Evolutionary conservation across 176 grass and related monocot genomes (phyloP).

Genomic region (Lolium multiflorum): DNA sequence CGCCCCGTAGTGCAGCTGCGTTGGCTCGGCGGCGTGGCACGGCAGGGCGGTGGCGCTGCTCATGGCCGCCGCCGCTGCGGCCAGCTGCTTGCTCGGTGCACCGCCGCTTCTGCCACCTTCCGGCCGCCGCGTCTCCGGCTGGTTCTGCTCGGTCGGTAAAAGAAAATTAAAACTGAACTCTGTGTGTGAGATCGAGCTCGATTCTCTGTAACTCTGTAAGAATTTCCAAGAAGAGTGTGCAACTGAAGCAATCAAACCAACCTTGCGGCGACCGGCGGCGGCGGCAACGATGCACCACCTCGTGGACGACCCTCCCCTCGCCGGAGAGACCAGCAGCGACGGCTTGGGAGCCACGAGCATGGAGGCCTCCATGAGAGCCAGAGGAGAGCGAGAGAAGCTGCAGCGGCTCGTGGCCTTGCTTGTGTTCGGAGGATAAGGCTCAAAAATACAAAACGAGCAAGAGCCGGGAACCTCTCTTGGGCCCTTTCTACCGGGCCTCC

Average conservation of each 20-base stretch:
- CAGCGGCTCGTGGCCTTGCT: too few relatives aligned
- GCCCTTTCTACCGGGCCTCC: neutral
- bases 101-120: neutral
- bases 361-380: conserved; percentile 40
- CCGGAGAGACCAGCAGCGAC: neutral
- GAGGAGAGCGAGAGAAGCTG: neutral
- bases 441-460: neutral
- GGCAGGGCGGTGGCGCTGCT: neutral
- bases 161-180: too few relatives aligned
- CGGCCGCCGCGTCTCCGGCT: neutral
- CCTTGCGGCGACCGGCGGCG: neutral
- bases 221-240: neutral
- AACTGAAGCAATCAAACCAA: neutral
- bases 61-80: neutral
- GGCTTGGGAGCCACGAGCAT: conserved; percentile 38
- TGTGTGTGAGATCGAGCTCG: neutral
- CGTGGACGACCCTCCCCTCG: neutral
- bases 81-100: neutral
- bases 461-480: neutral
- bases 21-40: neutral
- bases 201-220: too few relatives aligned
- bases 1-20: neutral
- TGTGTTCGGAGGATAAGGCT: neutral
- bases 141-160: neutral
- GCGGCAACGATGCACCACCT: neutral